Conservation (phyloP, 202 grass and related monocot species). For the Brachypodium distachyon region DNA sequence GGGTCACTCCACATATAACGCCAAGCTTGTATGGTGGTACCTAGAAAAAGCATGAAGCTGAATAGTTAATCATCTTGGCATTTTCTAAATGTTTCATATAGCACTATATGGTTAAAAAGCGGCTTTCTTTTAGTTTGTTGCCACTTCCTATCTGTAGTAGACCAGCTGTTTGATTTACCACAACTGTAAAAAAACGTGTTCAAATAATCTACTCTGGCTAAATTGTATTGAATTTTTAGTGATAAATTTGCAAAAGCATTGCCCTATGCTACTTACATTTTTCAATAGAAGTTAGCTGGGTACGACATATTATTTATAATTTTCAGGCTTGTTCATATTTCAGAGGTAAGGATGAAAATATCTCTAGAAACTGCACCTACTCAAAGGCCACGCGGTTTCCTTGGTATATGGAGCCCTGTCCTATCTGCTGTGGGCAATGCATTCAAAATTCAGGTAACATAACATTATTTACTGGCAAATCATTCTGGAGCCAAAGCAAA, state of each 20-base stretch:
- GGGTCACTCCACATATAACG: neutral
- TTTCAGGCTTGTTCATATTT: conserved; percentile 90
- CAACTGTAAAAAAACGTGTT: neutral
- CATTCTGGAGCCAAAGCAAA: neutral
- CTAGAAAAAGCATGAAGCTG: neutral
- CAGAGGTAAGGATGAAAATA: conserved; percentile 92
- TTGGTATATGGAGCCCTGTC: conserved; percentile 93
- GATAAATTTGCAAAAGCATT: neutral
- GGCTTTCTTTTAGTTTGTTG: too few relatives aligned
- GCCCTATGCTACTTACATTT: neutral
- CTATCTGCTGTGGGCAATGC: conserved; percentile 96
- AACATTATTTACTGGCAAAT: neutral
- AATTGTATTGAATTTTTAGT: neutral
- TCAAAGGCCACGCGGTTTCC: conserved; percentile 84
- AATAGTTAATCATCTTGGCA: neutral
- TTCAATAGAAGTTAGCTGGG: neutral
- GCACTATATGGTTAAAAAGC: too few relatives aligned
- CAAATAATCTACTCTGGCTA: neutral
- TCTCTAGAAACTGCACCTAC: conserved; percentile 90
- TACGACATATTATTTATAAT: conserved; percentile 10
- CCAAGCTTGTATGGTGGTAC: neutral
- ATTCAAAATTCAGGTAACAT: conserved; percentile 90
- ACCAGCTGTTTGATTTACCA: too few relatives aligned
- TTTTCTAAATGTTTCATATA: too few relatives aligned
- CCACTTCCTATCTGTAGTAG: too few relatives aligned